phyloP scores from a whole-genome alignment of 768 basidiomycete species.

The Kwoniella newhampshirensis region DNA sequence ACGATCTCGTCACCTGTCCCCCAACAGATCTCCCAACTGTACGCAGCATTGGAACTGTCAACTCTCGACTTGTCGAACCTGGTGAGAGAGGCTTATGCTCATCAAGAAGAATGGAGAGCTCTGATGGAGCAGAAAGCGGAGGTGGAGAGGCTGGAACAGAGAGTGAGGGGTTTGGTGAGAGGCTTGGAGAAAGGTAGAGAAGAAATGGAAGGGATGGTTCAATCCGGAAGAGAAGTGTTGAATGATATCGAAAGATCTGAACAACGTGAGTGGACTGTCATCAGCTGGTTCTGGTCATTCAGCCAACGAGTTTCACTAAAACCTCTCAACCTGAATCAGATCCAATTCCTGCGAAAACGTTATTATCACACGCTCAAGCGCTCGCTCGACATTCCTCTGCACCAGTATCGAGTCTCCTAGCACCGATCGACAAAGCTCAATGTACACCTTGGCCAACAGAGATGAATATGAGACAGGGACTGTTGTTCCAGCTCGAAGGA shows the following conservation, averaged over 20 bases:
- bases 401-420: slow-evolving; percentile 34
- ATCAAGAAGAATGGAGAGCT: slow-evolving; percentile 30
- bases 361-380: slow-evolving; percentile 36
- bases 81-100: slow-evolving; percentile 22
- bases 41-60: slow-evolving; percentile 17
- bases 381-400: slow-evolving; percentile 37
- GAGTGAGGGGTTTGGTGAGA: slow-evolving; percentile 23
- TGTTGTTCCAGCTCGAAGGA: slow-evolving; percentile 38
- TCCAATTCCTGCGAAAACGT: slow-evolving; percentile 17
- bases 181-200: slow-evolving; percentile 25
- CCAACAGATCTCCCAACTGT: slow-evolving; percentile 17
- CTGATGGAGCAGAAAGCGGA: slow-evolving; percentile 22
- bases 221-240: slow-evolving; percentile 15
- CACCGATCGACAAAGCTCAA: slow-evolving; percentile 29
- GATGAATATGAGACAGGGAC: slow-evolving; percentile 37
- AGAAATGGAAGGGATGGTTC: slow-evolving; percentile 37
- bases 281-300: not conserved
- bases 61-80: slow-evolving; percentile 29
- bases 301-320: not conserved
- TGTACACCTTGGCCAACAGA: slow-evolving; percentile 45
- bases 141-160: slow-evolving; percentile 28
- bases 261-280: slow-evolving; percentile 29
- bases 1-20: slow-evolving; percentile 5
- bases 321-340: slow-evolving; percentile 10
- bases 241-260: slow-evolving; percentile 25